phyloP scores from a whole-genome alignment of 1,284 basidiomycete species.

The Cutaneotrichosporon mucoides region DNA sequence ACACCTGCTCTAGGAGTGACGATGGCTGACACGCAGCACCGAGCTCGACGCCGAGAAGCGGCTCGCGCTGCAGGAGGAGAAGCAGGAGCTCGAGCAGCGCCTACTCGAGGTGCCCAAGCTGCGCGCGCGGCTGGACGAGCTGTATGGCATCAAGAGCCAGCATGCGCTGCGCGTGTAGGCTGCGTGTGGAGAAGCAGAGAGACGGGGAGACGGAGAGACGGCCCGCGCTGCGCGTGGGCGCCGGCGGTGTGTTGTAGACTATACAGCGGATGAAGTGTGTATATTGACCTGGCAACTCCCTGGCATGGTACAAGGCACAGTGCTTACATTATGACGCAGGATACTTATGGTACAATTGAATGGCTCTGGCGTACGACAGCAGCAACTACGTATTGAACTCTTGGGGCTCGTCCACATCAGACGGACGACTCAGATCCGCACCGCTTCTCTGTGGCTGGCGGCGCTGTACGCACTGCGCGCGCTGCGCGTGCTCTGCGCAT shows the following conservation, averaged over 20 bases:
- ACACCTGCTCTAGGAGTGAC: too few species aligned
- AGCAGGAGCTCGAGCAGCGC: constrained; percentile 73
- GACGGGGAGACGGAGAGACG: too few species aligned
- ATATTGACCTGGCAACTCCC: neutral
- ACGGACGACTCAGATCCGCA: too few species aligned
- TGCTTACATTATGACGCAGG: neutral
- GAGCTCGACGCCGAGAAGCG: constrained; percentile 88
- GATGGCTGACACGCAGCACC: constrained; percentile 55
- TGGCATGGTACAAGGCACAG: neutral
- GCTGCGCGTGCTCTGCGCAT: too few species aligned
- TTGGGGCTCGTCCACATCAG: too few species aligned
- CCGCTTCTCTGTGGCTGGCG: too few species aligned
- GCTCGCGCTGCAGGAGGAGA: constrained; percentile 88
- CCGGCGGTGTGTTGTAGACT: neutral
- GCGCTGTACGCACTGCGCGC: too few species aligned
- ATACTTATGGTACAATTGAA: neutral
- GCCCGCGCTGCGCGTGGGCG: neutral
- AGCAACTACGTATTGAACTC: too few species aligned
- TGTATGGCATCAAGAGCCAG: constrained; percentile 53
- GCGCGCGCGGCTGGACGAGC: constrained; percentile 67
- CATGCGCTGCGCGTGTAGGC: neutral
- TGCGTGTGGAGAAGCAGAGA: too few species aligned
- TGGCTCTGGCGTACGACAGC: too few species aligned
- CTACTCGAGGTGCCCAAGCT: constrained; percentile 82
- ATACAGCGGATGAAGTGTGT: neutral